Base-by-base conservation (phyloP, 805 yeast species). In the Candida chauliodis region DNA sequence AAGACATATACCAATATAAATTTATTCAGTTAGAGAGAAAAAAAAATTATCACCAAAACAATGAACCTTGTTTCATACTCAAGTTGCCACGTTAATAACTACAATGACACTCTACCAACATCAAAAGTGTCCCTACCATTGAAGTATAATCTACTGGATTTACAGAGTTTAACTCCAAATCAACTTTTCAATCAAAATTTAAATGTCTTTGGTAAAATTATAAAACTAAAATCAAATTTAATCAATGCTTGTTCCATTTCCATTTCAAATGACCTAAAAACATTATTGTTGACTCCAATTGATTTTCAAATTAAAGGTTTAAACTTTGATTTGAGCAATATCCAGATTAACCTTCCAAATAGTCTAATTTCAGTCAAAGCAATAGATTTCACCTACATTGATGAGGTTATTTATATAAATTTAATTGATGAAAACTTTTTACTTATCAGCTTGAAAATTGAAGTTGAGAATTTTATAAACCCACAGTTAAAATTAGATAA, bases 1-100 rank as follows among this genome's bases (percentile, higher is more conserved):
- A 86, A 7, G 95, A 84, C 95, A 88, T 87, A 36, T 24, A 20
- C 18, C 16, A 14, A 8, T 26, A 8, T n/a, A 26, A 26, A 7
- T 26, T 26, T 26, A 8, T 26, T 7, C 29, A 11, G 22, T n/a
- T n/a, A n/a, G n/a, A n/a, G n/a, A n/a, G 17, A 16, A 23, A 24
- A 34, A 27, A 34, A 26, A 34, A 34, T 23, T 19, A 10, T 6
- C 10, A 17, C 17, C 19, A 9, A 32, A 5, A 29, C 36, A 20
- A 46, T 46, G 49, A 38, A 38, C 28, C n/a, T n/a, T n/a, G 41
- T 43, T 26, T 37, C 47, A 27, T 52, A 52, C 37, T 43, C 56
- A 8, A 33, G 34, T 13, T 45, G 57, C n/a, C 47, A 40, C 37
- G 35, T 56, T 7, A 41, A 44, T n/a, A 58, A 58, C 14, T 53